Evolutionary conservation across 345 rosid genomes (phyloP), one percentile per base, ranked within the genome.

Genomic region (Toxicodendron radicans): DNA sequence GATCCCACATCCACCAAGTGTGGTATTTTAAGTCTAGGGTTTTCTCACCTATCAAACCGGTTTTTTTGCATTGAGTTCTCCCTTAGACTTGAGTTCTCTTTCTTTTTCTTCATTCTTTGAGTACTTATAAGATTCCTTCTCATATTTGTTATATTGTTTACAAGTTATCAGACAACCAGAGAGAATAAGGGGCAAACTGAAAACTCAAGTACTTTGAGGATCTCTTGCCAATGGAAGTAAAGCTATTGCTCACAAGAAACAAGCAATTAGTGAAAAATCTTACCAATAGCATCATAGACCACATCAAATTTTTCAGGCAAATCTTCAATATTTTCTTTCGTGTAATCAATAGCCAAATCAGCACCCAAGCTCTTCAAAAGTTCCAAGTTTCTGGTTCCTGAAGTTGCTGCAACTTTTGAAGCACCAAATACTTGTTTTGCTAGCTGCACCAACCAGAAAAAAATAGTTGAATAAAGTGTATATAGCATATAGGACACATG

Each of bases 381-480:
- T 62, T 90, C 97, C 41, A 95, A 71, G 77, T 95, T 92, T 73
- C 85, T 85, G 14, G 97, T 84, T 75, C 98, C 86, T 8, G 98
- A 83, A 35, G 99, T 95, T 57, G 99, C 98, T 41, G 92, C 98
- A 58, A 95, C 88, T 79, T 35, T 91, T 18, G 96, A 91, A 65
- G 97, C 98, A 75, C 97, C 92, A 17, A 90, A 95, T 7, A 90
- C 96, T 18, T 95, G 94, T 80, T 91, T 95, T 5, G 98, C 99
- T 6, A 92, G 81, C 99, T 91, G 83, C 68, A 35, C 68, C n/a
- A 68, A 60, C 17, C 56, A 76, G 53, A 43, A 71, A 73, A 79
- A 71, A 43, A 71, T 38, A 52, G 35, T 48, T 30, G 17, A 61
- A 10, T 54, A 6, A 17, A 60, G 52, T 56, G 5, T 13, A 38